These are phyloP conservation scores for Thraustochytrium sp. DNA, from an alignment of 352 stramenopile species.

Conservation along the genomic window DNA sequence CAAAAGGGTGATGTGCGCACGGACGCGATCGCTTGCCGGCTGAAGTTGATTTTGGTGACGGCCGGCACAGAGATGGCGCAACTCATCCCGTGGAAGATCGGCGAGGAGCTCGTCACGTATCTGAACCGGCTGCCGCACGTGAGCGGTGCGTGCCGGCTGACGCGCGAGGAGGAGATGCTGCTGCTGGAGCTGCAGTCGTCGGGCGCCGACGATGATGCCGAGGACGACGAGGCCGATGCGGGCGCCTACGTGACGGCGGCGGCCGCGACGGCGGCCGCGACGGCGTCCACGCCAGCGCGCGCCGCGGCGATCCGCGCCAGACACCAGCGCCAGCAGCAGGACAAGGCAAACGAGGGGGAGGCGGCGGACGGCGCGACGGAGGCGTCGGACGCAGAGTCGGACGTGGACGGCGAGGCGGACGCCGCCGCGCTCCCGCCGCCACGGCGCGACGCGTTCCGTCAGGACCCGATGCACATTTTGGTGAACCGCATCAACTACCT, in stretches of 20 bases:
- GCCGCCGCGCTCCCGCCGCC: not conserved
- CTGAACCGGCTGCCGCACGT: conserved; percentile 78
- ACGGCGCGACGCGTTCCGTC: not conserved
- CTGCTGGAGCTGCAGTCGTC: conserved; percentile 65
- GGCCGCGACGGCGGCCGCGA: not conserved
- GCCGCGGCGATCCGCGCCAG: not conserved
- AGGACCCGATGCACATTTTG: conserved; percentile 11
- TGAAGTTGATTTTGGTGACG: conserved; percentile 76
- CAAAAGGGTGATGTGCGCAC: conserved; percentile 84
- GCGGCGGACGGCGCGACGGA: not conserved
- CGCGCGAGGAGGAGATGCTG: conserved; percentile 86
- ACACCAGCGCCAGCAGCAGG: not conserved
- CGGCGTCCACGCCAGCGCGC: not conserved
- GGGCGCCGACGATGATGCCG: conserved; percentile 65
- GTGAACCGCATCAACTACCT: conserved; percentile 42
- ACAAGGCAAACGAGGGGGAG: not conserved
- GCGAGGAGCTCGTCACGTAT: conserved; percentile 74
- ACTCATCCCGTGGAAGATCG: conserved; percentile 81
- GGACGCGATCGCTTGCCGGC: conserved; percentile 87
- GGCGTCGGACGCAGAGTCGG: not conserved
- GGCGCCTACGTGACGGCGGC: not conserved
- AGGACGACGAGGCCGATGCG: conserved; percentile 39
- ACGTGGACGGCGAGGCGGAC: not conserved
- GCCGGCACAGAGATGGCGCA: conserved; percentile 73
- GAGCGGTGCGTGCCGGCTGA: conserved; percentile 83